Evolutionary conservation across 2,329 filamentous ascomycete species (phyloP).

Genomic region (Botrytis elliptica): DNA sequence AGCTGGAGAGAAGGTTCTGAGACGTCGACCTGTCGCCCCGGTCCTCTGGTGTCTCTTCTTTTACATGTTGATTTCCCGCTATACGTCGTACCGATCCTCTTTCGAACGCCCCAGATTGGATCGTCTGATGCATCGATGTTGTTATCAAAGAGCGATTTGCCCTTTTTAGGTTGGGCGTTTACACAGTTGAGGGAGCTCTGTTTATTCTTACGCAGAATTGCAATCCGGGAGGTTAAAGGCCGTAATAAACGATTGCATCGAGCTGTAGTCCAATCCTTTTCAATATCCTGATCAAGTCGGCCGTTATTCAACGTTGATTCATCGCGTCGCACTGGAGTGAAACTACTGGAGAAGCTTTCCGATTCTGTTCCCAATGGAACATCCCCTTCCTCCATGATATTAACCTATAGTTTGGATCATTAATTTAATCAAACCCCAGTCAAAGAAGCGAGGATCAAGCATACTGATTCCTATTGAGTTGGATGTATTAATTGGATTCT

Average conservation of each 20-base stretch:
- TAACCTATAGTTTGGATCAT: background rate
- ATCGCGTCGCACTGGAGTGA: constrained; percentile 35
- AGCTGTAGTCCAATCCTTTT: constrained; percentile 43
- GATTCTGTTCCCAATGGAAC: background rate
- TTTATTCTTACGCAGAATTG: constrained; percentile 42
- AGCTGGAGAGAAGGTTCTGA: background rate
- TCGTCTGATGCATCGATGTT: background rate
- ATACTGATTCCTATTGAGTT: constrained; percentile 7
- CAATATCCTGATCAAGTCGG: constrained; percentile 25
- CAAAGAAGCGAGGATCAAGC: background rate
- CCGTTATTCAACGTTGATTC: constrained; percentile 30
- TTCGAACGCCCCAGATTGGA: constrained; percentile 23
- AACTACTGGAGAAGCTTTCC: constrained; percentile 25
- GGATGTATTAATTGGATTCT: background rate
- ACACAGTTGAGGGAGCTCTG: constrained; percentile 18
- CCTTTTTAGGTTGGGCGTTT: constrained; percentile 16
- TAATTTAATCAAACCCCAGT: background rate
- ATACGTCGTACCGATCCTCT: constrained; percentile 37
- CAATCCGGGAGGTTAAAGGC: constrained; percentile 45
- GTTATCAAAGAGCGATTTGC: background rate
- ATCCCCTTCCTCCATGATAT: constrained; percentile 20
- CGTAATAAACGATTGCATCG: constrained; percentile 47
- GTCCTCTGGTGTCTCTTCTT: constrained; percentile 21
- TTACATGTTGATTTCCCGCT: constrained; percentile 23
- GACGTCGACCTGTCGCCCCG: background rate